Percentiles rank a stretch among this genome's conserved stretches.
These are phyloP conservation scores for Cyclotella sp. DNA, from an alignment of 108 stramenopile genomes.

Conservation along the genomic window DNA sequence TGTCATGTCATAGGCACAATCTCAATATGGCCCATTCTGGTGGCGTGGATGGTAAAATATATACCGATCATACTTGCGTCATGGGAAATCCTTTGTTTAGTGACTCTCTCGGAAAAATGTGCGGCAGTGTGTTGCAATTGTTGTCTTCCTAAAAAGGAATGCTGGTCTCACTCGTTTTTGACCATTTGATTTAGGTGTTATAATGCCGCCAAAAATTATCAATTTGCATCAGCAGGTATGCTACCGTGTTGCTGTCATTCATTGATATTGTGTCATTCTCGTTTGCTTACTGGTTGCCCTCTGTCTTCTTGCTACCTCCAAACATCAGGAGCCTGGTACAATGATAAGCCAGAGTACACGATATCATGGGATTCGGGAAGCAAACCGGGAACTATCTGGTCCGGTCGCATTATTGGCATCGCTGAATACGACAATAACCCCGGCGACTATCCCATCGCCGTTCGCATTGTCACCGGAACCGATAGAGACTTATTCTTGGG, in stretches of 20 bases:
- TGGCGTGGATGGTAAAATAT: slow-evolving; percentile 33
- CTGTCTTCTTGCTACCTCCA: background rate
- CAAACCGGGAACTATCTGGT: background rate
- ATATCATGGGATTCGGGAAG: slow-evolving; percentile 17
- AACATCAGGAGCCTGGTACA: slow-evolving; percentile 16
- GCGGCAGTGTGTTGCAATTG: background rate
- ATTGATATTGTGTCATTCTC: background rate
- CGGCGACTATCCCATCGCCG: slow-evolving; percentile 8
- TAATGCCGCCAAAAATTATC: slow-evolving; percentile 31
- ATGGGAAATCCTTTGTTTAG: slow-evolving; percentile 47
- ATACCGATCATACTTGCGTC: slow-evolving; percentile 44
- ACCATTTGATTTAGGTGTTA: slow-evolving; percentile 4
- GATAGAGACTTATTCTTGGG: slow-evolving; percentile 22
- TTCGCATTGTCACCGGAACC: slow-evolving; percentile 24
- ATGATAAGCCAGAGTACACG: slow-evolving; percentile 10
- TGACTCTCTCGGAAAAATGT: slow-evolving; percentile 16
- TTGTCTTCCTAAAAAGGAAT: background rate
- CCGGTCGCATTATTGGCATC: slow-evolving; percentile 8
- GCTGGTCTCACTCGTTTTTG: background rate
- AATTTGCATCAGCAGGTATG: slow-evolving; percentile 18
- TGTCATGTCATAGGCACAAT: slow-evolving; percentile 22
- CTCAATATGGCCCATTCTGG: slow-evolving; percentile 42
- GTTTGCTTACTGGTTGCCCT: background rate
- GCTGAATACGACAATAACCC: slow-evolving; percentile 29
- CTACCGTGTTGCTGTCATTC: background rate